Base-by-base conservation (phyloP, 2,329 filamentous ascomycete genomes). In the Zymoseptoria passerinii region DNA sequence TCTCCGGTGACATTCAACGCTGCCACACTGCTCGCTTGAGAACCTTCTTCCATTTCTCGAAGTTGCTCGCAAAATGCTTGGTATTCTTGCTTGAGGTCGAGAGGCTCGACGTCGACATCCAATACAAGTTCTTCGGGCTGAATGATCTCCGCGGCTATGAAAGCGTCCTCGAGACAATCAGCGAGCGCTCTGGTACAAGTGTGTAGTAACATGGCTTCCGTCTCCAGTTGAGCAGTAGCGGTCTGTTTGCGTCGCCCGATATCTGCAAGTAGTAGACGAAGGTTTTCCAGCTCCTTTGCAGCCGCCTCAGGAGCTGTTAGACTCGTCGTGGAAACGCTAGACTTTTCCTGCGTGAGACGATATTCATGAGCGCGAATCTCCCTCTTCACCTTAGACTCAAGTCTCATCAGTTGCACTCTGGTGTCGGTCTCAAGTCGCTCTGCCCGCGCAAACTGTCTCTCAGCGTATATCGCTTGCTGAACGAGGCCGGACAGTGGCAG, bases 81-180 rank as follows among this genome's bases (percentile, higher is more conserved):
- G 28, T 66, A 65, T 44, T 65, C 60, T 4, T 54, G 19, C 10
- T 58, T 29, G 3, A 65, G 13, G 19, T 64, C 63, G 10, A 60
- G 52, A 0, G 53, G 44, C 13, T 53, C 23, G 4, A 56, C 20
- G 29, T 55, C 10, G 3, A 53, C 20, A 6, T 48, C 52, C 16
- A 16, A 20, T 5, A 20, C 48, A 2, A 48, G 44, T 5, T 40
- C 35, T 10, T 16, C 20, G 1, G 52, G 52, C 1, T 40, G 44
- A 16, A 62, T 18, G 10, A 63, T 27, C 3, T 40, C 40, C 6
- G 59, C 63, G 28, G 23, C 23, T 1, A 61, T 48, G 35, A 61
- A 62, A 4, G 60, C 57, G 7, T 62, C 60, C n/a, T 62, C 61
- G 3, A 65, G 50, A 10, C 40, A 28, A 0, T 52, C 57, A 13